Conservation (phyloP, 768 basidiomycete species). For the Collybiopsis confluens region DNA sequence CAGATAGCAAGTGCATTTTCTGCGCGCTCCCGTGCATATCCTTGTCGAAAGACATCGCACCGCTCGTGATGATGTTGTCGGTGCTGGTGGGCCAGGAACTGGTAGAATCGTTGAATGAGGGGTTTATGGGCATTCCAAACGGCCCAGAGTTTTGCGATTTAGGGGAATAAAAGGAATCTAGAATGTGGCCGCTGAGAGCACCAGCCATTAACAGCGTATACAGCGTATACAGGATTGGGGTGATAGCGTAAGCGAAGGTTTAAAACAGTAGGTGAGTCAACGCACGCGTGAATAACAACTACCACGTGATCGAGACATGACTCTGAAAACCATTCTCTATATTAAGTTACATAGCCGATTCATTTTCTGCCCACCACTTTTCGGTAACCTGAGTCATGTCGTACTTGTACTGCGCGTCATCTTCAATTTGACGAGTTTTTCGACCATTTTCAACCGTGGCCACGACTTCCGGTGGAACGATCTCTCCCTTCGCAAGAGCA, state of each 20-base stretch:
- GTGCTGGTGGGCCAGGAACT: background rate
- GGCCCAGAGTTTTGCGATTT: constrained; percentile 1
- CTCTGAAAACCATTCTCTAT: too few species aligned
- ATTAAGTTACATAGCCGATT: background rate
- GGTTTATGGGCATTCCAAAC: constrained; percentile 3
- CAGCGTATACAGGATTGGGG: background rate
- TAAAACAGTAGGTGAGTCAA: too few species aligned
- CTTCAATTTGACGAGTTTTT: background rate
- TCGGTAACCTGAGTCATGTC: background rate
- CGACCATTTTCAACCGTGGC: background rate
- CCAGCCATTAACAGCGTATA: constrained; percentile 7
- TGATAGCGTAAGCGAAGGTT: too few species aligned
- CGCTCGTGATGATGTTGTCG: constrained; percentile 37
- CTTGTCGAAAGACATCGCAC: constrained; percentile 59
- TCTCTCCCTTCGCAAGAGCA: background rate
- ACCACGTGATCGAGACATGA: too few species aligned
- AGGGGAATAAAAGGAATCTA: background rate
- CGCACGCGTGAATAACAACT: too few species aligned
- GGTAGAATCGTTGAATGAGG: background rate
- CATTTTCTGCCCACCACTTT: background rate
- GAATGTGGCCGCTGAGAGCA: constrained; percentile 6
- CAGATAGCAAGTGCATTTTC: constrained; percentile 14
- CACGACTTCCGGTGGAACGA: background rate
- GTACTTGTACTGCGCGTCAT: background rate
- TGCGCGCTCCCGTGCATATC: constrained; percentile 48